Conservation (phyloP, 1,139 yeast genomes). For the Magnusiomyces clavatus region DNA sequence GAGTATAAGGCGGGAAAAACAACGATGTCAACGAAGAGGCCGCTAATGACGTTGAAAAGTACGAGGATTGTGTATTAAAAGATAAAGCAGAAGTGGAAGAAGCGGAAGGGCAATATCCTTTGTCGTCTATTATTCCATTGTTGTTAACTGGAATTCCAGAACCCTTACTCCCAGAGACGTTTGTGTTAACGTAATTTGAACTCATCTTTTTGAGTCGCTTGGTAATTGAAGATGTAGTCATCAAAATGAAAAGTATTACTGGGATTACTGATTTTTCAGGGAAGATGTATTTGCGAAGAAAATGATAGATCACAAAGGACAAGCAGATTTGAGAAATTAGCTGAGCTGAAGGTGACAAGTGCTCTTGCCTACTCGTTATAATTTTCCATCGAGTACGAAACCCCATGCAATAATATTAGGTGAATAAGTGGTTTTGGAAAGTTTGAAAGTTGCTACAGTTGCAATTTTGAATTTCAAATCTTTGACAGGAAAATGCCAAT, state of each 20-base stretch:
- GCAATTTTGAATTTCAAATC: no score
- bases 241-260: constrained; percentile 7
- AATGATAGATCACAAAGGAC: constrained; percentile 5
- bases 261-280: constrained; percentile 6
- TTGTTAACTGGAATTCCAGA: background rate
- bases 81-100: background rate
- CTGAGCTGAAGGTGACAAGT: constrained; percentile 13
- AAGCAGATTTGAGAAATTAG: constrained; percentile 10
- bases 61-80: background rate
- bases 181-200: background rate
- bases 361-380: constrained; percentile 12
- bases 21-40: background rate
- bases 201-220: background rate
- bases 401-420: background rate
- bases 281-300: constrained; percentile 5
- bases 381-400: constrained; percentile 5
- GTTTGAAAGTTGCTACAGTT: background rate
- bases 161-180: background rate
- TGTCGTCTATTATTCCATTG: background rate
- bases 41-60: background rate
- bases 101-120: background rate
- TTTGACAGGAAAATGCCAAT: no score
- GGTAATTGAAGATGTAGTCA: constrained; percentile 9
- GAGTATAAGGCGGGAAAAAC: background rate
- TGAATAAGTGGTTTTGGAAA: background rate